A percentile compares a stretch with the other conserved stretches of the same genome.
phyloP scores from a whole-genome alignment of 495 filamentous ascomycete species.

The Platismatia glauca region DNA sequence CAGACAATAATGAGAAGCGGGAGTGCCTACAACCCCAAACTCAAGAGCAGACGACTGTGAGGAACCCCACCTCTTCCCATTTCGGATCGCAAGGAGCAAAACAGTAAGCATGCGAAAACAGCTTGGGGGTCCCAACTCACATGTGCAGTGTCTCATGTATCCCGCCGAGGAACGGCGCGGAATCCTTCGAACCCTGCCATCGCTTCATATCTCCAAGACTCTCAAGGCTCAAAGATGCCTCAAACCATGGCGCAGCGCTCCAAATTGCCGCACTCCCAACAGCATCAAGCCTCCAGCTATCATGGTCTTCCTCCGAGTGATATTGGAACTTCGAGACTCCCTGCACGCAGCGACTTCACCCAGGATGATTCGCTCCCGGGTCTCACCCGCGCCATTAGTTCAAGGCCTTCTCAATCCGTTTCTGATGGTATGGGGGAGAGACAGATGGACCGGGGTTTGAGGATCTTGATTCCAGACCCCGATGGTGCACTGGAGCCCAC shows the following conservation, averaged over 20 bases:
- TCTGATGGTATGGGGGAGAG: background rate
- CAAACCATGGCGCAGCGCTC: background rate
- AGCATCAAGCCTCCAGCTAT: constrained; percentile 24
- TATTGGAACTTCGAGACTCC: constrained; percentile 9
- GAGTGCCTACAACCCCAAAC: constrained; percentile 6
- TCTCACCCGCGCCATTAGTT: constrained; percentile 19
- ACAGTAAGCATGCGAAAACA: background rate
- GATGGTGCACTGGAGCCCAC: constrained; percentile 3
- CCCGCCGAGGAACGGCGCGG: background rate
- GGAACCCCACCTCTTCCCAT: constrained; percentile 21
- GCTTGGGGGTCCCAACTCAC: background rate
- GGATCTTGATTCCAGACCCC: background rate
- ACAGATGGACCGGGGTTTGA: background rate
- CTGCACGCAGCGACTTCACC: constrained; percentile 7
- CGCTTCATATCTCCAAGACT: background rate
- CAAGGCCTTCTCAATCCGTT: background rate
- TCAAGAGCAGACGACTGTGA: constrained; percentile 19
- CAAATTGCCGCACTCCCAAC: constrained; percentile 15
- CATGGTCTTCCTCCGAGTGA: constrained; percentile 19
- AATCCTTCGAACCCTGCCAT: background rate
- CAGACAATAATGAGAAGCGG: background rate
- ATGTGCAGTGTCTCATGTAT: constrained; percentile 1
- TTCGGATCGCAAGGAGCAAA: constrained; percentile 2
- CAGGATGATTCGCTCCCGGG: constrained; percentile 16
- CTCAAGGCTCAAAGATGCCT: constrained; percentile 3